These are phyloP conservation scores for Cadophora sp. DNA, from an alignment of 2,329 filamentous ascomycete species.

Conservation along the genomic window DNA sequence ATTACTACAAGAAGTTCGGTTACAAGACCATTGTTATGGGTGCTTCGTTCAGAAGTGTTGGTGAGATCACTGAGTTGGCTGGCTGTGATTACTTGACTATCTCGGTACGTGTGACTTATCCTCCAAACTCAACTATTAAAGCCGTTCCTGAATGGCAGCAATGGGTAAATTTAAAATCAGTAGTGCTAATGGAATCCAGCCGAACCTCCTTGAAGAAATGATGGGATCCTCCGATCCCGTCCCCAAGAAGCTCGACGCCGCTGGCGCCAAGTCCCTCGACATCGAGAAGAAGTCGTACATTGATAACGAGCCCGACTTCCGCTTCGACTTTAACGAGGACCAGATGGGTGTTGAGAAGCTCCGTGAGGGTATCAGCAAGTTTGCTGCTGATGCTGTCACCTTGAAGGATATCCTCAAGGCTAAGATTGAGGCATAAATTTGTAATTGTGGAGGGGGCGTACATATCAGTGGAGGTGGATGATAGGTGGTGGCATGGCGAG, in stretches of 20 bases:
- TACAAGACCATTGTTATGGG: conserved; percentile 99
- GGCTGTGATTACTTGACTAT: conserved; percentile 99
- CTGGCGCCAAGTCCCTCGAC: conserved; percentile 69
- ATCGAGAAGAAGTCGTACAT: conserved; percentile 92
- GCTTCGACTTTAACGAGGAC: conserved; percentile 99
- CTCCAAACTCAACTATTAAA: too few relatives aligned
- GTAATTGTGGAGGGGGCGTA: background rate
- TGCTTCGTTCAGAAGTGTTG: conserved; percentile 93
- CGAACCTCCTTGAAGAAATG: conserved; percentile 92
- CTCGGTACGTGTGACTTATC: conserved; percentile 65
- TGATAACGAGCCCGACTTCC: conserved; percentile 87
- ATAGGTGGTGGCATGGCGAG: background rate
- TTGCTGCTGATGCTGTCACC: conserved; percentile 92
- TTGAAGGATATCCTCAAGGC: conserved; percentile 90
- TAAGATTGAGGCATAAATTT: conserved; percentile 66
- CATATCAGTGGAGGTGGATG: background rate
- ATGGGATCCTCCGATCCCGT: conserved; percentile 82
- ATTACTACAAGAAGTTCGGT: conserved; percentile 99
- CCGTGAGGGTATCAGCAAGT: conserved; percentile 99
- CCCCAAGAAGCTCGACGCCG: conserved; percentile 89
- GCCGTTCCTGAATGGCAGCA: too few relatives aligned
- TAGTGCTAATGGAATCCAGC: conserved; percentile 54
- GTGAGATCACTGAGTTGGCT: conserved; percentile 97
- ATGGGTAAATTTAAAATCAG: background rate
- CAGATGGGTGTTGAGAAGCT: conserved; percentile 99